These are phyloP conservation scores for Tinospora cordifolia DNA, from an alignment of 164 flowering plant genomes.

Conservation along the genomic window DNA sequence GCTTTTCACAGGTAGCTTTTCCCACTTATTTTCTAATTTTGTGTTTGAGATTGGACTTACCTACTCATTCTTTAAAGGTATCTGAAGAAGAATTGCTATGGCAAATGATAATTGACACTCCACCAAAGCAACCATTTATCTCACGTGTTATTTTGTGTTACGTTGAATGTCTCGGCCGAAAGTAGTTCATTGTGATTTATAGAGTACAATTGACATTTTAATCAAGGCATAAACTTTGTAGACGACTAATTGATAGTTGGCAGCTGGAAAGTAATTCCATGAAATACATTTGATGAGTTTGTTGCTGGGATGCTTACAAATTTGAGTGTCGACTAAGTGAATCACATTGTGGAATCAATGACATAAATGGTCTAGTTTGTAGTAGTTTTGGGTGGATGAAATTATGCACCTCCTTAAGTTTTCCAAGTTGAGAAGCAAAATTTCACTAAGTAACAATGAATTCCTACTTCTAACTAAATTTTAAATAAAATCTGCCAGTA, in stretches of 20 bases:
- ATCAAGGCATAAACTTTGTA: neutral
- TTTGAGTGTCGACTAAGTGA: neutral
- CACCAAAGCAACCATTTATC: neutral
- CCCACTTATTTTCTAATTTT: too few species aligned
- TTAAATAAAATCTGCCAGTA: neutral
- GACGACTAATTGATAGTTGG: neutral
- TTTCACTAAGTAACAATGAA: neutral
- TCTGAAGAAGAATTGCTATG: neutral
- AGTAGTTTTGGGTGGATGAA: neutral
- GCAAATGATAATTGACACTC: neutral
- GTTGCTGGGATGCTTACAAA: neutral
- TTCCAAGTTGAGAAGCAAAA: neutral
- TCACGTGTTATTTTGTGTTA: too few species aligned
- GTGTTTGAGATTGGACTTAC: too few species aligned
- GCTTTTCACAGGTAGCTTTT: too few species aligned
- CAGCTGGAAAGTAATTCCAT: neutral
- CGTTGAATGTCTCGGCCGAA: too few species aligned
- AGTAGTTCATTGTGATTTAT: neutral
- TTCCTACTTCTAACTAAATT: neutral
- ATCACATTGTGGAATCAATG: neutral
- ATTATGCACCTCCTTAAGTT: neutral
- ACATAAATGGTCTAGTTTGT: neutral
- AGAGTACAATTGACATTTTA: neutral
- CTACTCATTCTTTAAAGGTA: neutral
- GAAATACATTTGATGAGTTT: neutral